phyloP scores from a whole-genome alignment of 768 basidiomycete genomes.

The Mycena epipterygia region DNA sequence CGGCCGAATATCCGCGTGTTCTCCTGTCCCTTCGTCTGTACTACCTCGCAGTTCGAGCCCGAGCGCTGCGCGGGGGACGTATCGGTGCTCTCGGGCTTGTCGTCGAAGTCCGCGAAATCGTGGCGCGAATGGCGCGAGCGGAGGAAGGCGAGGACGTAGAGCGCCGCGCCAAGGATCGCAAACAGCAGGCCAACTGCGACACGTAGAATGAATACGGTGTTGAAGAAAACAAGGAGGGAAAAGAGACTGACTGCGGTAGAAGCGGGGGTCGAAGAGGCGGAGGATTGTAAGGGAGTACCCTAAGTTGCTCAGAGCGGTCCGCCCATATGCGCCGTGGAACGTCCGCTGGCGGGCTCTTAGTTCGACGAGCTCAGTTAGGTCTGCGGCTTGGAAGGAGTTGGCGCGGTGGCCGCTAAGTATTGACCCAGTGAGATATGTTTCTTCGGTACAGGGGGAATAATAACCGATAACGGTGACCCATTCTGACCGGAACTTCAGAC shows the following conservation, averaged over 20 bases:
- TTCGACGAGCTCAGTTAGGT: slow-evolving; percentile 76
- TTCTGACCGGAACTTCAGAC: background rate
- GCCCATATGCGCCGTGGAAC: slow-evolving; percentile 85
- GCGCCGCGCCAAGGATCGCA: slow-evolving; percentile 69
- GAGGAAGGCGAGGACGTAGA: slow-evolving; percentile 70
- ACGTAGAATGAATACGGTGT: slow-evolving; percentile 2
- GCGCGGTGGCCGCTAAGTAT: slow-evolving; percentile 62
- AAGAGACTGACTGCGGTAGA: slow-evolving; percentile 73
- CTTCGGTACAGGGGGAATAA: background rate
- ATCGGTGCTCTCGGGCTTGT: slow-evolving; percentile 46
- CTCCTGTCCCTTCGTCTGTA: slow-evolving; percentile 73
- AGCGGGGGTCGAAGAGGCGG: slow-evolving; percentile 82
- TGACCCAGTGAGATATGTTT: background rate
- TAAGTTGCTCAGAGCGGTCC: slow-evolving; percentile 80
- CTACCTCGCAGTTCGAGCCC: slow-evolving; percentile 43
- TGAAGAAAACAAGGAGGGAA: background rate
- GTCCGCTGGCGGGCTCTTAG: slow-evolving; percentile 86
- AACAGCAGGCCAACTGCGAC: slow-evolving; percentile 74
- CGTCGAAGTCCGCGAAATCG: slow-evolving; percentile 82
- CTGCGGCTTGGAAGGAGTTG: slow-evolving; percentile 65
- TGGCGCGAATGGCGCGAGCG: slow-evolving; percentile 77
- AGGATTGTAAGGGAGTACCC: slow-evolving; percentile 82
- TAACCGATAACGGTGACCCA: slow-evolving; percentile 33
- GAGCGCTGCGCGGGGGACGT: background rate
- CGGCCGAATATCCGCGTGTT: slow-evolving; percentile 76